Conservation (phyloP, 129 eudicot genomes). For the Rutidosis leptorrhynchoides region DNA sequence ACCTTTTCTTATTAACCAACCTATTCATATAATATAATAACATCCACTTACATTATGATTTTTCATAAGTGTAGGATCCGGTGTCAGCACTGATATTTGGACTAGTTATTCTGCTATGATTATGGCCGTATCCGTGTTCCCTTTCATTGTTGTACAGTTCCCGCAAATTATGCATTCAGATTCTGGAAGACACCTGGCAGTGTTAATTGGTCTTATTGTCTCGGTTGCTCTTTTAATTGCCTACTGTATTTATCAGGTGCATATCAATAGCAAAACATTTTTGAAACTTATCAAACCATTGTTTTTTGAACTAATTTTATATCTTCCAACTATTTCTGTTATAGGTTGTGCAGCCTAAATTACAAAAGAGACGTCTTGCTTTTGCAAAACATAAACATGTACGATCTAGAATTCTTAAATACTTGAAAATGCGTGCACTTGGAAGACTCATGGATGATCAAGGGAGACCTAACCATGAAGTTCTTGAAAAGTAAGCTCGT, state of each 20-base stretch:
- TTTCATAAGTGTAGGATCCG: too few species aligned
- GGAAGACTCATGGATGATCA: conserved; percentile 54
- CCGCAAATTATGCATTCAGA: conserved; percentile 61
- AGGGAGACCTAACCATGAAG: conserved; percentile 55
- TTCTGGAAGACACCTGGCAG: conserved; percentile 74
- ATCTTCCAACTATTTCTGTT: neutral
- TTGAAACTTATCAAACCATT: neutral
- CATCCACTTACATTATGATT: too few species aligned
- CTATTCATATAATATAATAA: neutral
- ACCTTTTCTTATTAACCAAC: conserved; percentile 15
- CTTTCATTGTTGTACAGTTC: conserved; percentile 76
- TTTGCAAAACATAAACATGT: conserved; percentile 80
- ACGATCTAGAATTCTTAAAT: conserved; percentile 54
- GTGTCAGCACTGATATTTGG: conserved; percentile 82
- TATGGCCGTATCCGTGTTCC: conserved; percentile 73
- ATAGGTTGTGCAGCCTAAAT: conserved; percentile 77
- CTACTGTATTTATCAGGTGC: conserved; percentile 87
- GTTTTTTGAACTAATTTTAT: neutral
- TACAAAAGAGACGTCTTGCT: conserved; percentile 65
- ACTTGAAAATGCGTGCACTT: conserved; percentile 49
- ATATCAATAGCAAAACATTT: conserved; percentile 10
- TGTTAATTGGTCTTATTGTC: conserved; percentile 64
- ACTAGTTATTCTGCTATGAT: conserved; percentile 82
- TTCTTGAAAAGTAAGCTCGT: conserved; percentile 46
- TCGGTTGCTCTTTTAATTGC: conserved; percentile 53